A percentile compares a stretch with the other conserved stretches of the same genome.
Evolutionary conservation across 2,329 filamentous ascomycete genomes (phyloP).

Genomic region (Ophiostoma piceae): DNA sequence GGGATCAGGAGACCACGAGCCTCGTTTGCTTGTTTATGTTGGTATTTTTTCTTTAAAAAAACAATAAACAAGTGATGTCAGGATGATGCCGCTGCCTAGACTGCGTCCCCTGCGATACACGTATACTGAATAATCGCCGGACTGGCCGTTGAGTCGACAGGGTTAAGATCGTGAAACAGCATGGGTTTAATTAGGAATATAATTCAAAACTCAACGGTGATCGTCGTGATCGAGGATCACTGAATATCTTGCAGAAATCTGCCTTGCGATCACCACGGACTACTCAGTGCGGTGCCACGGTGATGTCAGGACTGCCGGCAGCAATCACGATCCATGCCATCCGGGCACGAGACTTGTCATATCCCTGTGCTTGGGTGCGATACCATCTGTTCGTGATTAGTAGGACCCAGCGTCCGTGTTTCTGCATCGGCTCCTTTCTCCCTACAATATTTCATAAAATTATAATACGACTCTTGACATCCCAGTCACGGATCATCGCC

Average conservation of each 20-base stretch:
- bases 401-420: not conserved
- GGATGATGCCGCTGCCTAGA: not conserved
- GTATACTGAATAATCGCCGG: not conserved
- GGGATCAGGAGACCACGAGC: not conserved
- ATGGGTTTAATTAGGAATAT: not conserved
- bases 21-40: not conserved
- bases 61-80: not conserved
- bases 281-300: too few species aligned
- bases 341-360: not conserved
- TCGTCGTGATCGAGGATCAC: not conserved
- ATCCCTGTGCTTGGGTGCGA: not conserved
- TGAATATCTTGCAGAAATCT: not conserved
- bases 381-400: too few species aligned
- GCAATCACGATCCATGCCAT: not conserved
- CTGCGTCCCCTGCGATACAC: too few species aligned
- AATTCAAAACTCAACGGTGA: not conserved
- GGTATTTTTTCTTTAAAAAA: not conserved
- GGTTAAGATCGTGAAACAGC: not conserved
- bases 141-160: not conserved
- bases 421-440: not conserved
- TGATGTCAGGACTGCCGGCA: not conserved
- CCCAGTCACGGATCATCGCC: conserved; percentile 8
- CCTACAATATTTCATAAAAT: not conserved
- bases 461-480: not conserved
- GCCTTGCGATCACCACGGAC: not conserved